Base-by-base conservation (phyloP, 805 yeast genomes). In the Teunomyces tritomae region DNA sequence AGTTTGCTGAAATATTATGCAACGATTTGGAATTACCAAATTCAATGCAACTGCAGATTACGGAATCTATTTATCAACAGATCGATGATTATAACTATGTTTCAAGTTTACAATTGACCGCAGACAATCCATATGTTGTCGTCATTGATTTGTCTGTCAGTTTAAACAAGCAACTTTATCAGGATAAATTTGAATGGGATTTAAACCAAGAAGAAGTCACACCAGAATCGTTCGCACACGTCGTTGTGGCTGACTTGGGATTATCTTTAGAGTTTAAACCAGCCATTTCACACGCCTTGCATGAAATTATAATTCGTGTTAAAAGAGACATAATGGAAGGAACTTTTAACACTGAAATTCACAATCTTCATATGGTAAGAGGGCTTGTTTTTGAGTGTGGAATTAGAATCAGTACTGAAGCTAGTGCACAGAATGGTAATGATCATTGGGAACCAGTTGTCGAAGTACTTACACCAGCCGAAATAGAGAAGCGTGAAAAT, bases 181-280 rank as follows among this genome's bases (percentile, higher is more conserved):
- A 90, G 56, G 99, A 94, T 66, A 86, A 87, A 63, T 85, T 94
- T 54, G 98, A 94, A 67, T 92, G 98, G 98, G 95, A 94, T 60
- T 72, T 94, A 61, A 32, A 59, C 29, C 75, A 71, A 49, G 63
- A 65, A 8, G 70, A 71, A 5, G 61, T 87, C 17, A 79, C 89
- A 0, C 97, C 99, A 0, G 96, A 90, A 62, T 70, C 70, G 45
- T 94, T 94, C 71, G 96, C 98, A 0, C 78, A 76, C 49, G 77
- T 79, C 6, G 89, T 92, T 2, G 97, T 89, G 3, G 76, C 81
- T 34, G 99, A 94, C 58, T 64, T 94, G 65, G 97, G 97, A 0
- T 68, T 94, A 28, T 72, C 85, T 1, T 78, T 89, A 40, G 99
- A 94, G 64, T 94, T 92, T 61, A 79, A 82, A 50, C 92, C 96